Percentiles rank a stretch among this genome's conserved stretches.
phyloP scores from a whole-genome alignment of 108 stramenopile genomes.

The Pinguiococcus pyrenoidosus region DNA sequence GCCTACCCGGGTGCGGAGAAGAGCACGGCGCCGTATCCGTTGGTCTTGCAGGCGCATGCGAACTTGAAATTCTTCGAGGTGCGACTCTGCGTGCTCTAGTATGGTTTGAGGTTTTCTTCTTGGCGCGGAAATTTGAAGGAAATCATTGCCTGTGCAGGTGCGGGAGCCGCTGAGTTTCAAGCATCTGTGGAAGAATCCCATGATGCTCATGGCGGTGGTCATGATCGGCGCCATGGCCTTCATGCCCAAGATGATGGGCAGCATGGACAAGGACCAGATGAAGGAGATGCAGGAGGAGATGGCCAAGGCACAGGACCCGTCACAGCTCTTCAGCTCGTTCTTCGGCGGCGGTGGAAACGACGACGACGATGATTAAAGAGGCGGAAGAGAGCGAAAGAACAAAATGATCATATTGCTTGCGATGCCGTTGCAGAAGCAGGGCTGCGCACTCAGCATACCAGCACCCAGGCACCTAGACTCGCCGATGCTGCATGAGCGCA shows the following conservation, averaged over 20 bases:
- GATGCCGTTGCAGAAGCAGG: too few relatives aligned
- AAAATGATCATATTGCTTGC: too few relatives aligned
- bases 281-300: slow-evolving; percentile 67
- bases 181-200: slow-evolving; percentile 84
- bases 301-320: slow-evolving; percentile 67
- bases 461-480: too few relatives aligned
- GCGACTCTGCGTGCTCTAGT: slow-evolving; percentile 43
- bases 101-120: too few relatives aligned
- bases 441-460: too few relatives aligned
- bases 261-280: slow-evolving; percentile 66
- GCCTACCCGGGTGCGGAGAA: slow-evolving; percentile 62
- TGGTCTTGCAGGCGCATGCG: slow-evolving; percentile 55
- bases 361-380: too few relatives aligned
- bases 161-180: too few relatives aligned
- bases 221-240: slow-evolving; percentile 52
- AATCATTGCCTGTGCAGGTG: too few relatives aligned
- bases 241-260: slow-evolving; percentile 80
- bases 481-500: too few relatives aligned
- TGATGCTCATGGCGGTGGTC: slow-evolving; percentile 68
- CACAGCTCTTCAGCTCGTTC: slow-evolving; percentile 64
- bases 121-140: too few relatives aligned
- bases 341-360: too few relatives aligned
- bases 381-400: too few relatives aligned
- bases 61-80: slow-evolving; percentile 62
- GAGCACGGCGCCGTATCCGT: slow-evolving; percentile 44